These are phyloP conservation scores for Tolypocladium inflatum DNA, from an alignment of 2,329 filamentous ascomycete genomes.

Conservation along the genomic window DNA sequence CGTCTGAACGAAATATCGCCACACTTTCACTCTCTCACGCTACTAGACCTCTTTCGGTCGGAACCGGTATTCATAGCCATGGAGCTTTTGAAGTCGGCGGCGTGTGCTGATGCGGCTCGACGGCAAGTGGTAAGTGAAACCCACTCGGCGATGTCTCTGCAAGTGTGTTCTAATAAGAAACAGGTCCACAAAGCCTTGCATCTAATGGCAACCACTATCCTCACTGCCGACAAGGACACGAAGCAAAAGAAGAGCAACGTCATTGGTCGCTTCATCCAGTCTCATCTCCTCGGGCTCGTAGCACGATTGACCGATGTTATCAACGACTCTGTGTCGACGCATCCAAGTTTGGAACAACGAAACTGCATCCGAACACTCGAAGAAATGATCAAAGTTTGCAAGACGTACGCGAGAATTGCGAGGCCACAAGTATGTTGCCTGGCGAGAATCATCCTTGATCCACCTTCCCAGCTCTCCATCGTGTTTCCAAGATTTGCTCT, in stretches of 20 bases:
- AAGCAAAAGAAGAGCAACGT: conserved; percentile 44
- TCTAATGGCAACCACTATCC: conserved; percentile 32
- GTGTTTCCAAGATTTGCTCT: neutral
- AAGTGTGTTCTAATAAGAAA: conserved; percentile 12
- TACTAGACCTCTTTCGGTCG: conserved; percentile 60
- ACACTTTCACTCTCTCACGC: conserved; percentile 55
- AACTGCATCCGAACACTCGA: conserved; percentile 75
- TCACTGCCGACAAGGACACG: conserved; percentile 28
- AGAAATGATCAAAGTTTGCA: conserved; percentile 74
- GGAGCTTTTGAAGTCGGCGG: conserved; percentile 72
- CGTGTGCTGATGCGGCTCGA: conserved; percentile 51
- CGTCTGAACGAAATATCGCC: conserved; percentile 59
- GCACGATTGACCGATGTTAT: conserved; percentile 70
- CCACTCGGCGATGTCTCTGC: neutral
- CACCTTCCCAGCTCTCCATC: neutral
- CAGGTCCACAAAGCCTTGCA: conserved; percentile 39
- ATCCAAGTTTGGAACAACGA: conserved; percentile 58
- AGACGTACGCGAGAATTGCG: conserved; percentile 63
- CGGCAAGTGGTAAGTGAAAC: conserved; percentile 43
- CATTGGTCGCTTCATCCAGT: conserved; percentile 68
- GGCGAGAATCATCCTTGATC: neutral
- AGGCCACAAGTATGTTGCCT: conserved; percentile 63
- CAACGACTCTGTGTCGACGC: conserved; percentile 51
- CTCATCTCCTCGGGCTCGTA: conserved; percentile 79
- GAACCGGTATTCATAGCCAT: conserved; percentile 70